phyloP scores from a whole-genome alignment of 768 basidiomycete genomes.

The Amanita exitialis region DNA sequence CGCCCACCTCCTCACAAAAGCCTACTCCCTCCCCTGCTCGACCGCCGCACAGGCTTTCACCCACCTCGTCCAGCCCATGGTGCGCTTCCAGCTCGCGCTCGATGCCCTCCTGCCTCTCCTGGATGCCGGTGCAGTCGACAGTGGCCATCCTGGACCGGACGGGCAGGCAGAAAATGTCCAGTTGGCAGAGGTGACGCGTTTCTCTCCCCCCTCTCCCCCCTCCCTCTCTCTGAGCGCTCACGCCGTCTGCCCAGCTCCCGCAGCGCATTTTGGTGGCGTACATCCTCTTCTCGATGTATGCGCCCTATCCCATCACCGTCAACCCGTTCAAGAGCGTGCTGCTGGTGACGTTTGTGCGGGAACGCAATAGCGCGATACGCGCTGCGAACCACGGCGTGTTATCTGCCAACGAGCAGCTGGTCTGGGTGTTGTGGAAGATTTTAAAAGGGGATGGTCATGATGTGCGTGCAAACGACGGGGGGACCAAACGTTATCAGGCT shows the following conservation, averaged over 20 bases:
- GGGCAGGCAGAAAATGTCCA: neutral
- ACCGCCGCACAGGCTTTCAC: constrained; percentile 67
- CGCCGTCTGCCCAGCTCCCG: constrained; percentile 44
- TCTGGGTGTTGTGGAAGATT: constrained; percentile 86
- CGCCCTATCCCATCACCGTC: constrained; percentile 67
- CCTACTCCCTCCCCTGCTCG: constrained; percentile 65
- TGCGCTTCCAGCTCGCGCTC: constrained; percentile 77
- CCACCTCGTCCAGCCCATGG: constrained; percentile 64
- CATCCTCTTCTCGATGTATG: constrained; percentile 72
- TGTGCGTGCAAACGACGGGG: too few species aligned
- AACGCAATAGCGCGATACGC: constrained; percentile 50
- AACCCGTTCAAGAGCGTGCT: constrained; percentile 77
- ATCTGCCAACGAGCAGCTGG: constrained; percentile 62
- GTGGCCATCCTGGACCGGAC: neutral
- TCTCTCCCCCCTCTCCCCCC: constrained; percentile 7
- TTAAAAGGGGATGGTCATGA: constrained; percentile 76
- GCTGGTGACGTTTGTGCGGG: constrained; percentile 55
- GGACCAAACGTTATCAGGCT: neutral
- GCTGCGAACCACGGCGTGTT: constrained; percentile 39
- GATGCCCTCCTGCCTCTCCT: constrained; percentile 73
- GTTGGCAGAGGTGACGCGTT: constrained; percentile 37
- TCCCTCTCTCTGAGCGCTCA: too few species aligned
- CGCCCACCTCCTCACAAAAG: constrained; percentile 53
- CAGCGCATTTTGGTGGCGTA: constrained; percentile 72
- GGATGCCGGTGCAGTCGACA: constrained; percentile 29